phyloP scores from a whole-genome alignment of 768 basidiomycete species.

The Xerocomus spinulosus region DNA sequence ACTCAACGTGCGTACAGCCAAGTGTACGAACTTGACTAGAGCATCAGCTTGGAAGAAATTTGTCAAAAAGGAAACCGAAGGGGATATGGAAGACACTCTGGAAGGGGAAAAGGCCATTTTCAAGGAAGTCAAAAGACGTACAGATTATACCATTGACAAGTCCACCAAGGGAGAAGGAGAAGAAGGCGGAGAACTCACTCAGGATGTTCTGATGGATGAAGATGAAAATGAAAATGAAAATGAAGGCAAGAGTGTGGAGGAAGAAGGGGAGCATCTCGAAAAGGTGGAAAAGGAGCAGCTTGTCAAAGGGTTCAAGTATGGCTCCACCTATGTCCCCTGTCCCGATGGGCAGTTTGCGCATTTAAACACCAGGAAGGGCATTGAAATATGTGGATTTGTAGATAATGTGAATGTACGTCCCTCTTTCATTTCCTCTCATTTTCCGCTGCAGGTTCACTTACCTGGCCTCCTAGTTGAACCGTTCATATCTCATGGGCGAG shows the following conservation, averaged over 20 bases:
- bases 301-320: conserved; percentile 82
- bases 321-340: conserved; percentile 80
- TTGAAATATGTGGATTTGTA: conserved; percentile 88
- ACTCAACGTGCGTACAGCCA: conserved; percentile 69
- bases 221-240: no score
- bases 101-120: conserved; percentile 33
- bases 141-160: conserved; percentile 56
- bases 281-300: conserved; percentile 77
- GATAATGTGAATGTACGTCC: conserved; percentile 52
- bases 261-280: conserved; percentile 38
- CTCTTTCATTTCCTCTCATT: neutral
- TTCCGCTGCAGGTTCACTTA: neutral
- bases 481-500: conserved; percentile 80
- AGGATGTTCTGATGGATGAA: conserved; percentile 17
- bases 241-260: conserved; percentile 32
- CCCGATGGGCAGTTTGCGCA: conserved; percentile 80
- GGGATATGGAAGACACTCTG: conserved; percentile 24
- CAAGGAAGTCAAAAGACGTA: conserved; percentile 39
- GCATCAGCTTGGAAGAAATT: conserved; percentile 70
- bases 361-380: conserved; percentile 73
- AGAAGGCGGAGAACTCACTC: conserved; percentile 14
- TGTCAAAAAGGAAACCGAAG: conserved; percentile 33
- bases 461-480: conserved; percentile 56
- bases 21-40: conserved; percentile 67
- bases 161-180: conserved; percentile 33